These are phyloP conservation scores for Podospora pseudocomata DNA, from an alignment of 495 filamentous ascomycete species.

Conservation along the genomic window DNA sequence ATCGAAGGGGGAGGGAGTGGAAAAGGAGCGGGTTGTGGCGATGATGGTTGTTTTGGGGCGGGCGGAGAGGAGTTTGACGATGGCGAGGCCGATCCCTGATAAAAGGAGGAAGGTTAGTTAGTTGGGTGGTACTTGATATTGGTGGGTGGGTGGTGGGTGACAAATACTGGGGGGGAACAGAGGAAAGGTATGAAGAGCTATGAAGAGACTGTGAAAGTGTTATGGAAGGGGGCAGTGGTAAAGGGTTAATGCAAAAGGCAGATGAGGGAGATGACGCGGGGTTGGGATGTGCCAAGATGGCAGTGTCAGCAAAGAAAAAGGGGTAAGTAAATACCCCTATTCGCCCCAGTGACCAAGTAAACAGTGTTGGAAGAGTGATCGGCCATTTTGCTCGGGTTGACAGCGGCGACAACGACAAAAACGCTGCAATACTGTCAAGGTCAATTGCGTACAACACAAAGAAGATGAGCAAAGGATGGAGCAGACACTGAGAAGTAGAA, in stretches of 20 bases:
- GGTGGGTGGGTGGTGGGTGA: neutral
- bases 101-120: neutral
- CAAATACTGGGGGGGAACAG: neutral
- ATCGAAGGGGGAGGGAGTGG: neutral
- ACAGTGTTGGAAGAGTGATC: slow-evolving; percentile 26
- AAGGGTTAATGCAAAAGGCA: neutral
- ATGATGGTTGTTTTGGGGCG: slow-evolving; percentile 48
- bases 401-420: neutral
- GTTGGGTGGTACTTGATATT: neutral
- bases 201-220: neutral
- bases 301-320: slow-evolving; percentile 1
- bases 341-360: slow-evolving; percentile 42
- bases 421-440: neutral
- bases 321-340: slow-evolving; percentile 29
- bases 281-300: neutral
- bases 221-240: neutral
- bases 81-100: slow-evolving; percentile 46
- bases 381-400: slow-evolving; percentile 11
- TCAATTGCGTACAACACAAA: neutral
- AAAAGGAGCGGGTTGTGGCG: slow-evolving; percentile 38
- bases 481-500: neutral
- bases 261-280: neutral
- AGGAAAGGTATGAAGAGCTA: neutral
- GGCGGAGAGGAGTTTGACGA: slow-evolving; percentile 38
- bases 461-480: neutral